Evolutionary conservation across 1,284 basidiomycete species (phyloP), one percentile per base, ranked within the genome.

Genomic region (Trichosporon coremiiforme): DNA sequence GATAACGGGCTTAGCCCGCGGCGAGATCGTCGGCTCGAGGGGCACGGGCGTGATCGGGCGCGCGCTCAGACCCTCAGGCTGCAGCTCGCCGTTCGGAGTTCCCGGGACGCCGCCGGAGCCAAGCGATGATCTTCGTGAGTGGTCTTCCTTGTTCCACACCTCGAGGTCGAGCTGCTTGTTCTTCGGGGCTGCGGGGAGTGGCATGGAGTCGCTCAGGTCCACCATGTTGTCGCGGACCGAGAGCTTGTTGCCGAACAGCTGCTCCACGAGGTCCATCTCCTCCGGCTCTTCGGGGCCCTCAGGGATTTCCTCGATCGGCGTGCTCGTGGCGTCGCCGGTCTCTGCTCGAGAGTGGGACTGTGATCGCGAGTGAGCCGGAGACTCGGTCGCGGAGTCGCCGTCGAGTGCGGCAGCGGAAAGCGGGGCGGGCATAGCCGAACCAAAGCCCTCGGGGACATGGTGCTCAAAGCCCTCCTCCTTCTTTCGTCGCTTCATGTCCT

Each of bases 261-360:
- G 95, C 79, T 98, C 95, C 4, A 98, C 93, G 4, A 98, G 86
- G 81, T 98, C 95, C 75, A 98, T 89, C 83, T 98, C 95, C 82
- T 95, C 93, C 31, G 91, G 89, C 9, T 89, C 88, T 29, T 83
- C 84, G 35, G 76, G 76, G 22, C 55, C 65, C 12, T 66, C 53
- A 1, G 20, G 68, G 35, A 55, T 20, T 4, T 57, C 53, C 64
- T 71, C 64, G 12, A 64, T 45, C n/a, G 33, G 53, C 5, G 62
- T 60, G 10, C 31, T 6, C 0, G 20, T 10, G 0, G 41, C 64
- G 20, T 62, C 55, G 22, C 65, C 64, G 7, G 31, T 57, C 57
- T 60, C 57, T 15, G 29, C 31, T 9, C 57, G 57, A 1, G 57
- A 60, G 17, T 60, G 57, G 2, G 57, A 60, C 57, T 60, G 57